A percentile compares a stretch with the other conserved stretches of the same genome.
Conservation (phyloP, 2,329 filamentous ascomycete species). For the Madurella fahalii region DNA sequence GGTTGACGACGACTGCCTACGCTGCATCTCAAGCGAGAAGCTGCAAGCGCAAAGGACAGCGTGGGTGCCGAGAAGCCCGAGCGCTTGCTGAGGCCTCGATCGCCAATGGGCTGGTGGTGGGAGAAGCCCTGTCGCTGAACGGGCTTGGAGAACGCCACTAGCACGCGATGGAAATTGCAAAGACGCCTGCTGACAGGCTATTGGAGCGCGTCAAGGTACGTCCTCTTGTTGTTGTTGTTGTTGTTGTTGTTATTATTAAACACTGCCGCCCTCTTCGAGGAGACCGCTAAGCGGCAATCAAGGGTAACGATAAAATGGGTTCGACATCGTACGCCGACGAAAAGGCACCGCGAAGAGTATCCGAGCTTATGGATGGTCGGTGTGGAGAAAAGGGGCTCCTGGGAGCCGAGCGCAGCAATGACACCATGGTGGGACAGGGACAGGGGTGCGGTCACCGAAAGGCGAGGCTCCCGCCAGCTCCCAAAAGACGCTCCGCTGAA, state of each 20-base stretch:
- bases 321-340: neutral
- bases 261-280: too few species aligned
- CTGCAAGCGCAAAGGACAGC: neutral
- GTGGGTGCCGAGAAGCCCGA: neutral
- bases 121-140: conserved; percentile 4
- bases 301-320: too few species aligned
- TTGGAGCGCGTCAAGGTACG: neutral
- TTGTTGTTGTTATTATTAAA: too few species aligned
- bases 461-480: conserved; percentile 6
- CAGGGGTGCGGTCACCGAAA: conserved; percentile 1
- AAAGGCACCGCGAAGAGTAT: neutral
- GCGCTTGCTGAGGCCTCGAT: conserved; percentile 13
- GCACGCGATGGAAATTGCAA: conserved; percentile 12
- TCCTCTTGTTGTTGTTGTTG: too few species aligned
- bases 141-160: conserved; percentile 5
- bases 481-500: neutral
- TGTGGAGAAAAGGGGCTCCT: conserved; percentile 10
- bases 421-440: neutral
- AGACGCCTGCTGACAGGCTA: neutral
- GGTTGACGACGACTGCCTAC: neutral
- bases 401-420: conserved; percentile 7
- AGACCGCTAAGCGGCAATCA: too few species aligned
- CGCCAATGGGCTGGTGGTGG: neutral
- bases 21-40: neutral
- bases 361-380: too few species aligned